Conservation (phyloP, 2,329 filamentous ascomycete genomes). For the Pseudogymnoascus sp. region DNA sequence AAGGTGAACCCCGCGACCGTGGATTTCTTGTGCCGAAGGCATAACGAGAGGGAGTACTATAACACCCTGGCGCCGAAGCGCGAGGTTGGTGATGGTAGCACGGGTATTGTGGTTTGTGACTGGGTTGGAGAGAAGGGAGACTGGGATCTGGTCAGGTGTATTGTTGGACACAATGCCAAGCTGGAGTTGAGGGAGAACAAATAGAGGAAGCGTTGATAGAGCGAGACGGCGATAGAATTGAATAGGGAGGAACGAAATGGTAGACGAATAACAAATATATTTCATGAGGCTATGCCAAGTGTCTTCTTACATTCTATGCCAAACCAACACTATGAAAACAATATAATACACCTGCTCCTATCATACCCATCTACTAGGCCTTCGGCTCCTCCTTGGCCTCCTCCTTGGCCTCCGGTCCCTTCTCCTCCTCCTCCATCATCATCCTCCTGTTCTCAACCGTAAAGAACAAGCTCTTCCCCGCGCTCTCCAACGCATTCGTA, state of each 20-base stretch:
- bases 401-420: conserved; percentile 15
- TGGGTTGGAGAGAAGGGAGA: conserved; percentile 83
- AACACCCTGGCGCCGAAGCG: conserved; percentile 17
- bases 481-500: conserved; percentile 69
- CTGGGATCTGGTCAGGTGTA: conserved; percentile 82
- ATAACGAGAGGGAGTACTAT: conserved; percentile 39
- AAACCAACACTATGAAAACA: conserved; percentile 7
- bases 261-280: conserved; percentile 4
- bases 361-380: conserved; percentile 13
- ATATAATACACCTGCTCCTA: conserved; percentile 9
- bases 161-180: conserved; percentile 84
- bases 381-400: conserved; percentile 17
- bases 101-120: conserved; percentile 85
- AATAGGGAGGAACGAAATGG: neutral
- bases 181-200: conserved; percentile 37
- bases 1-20: conserved; percentile 74
- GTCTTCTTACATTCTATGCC: conserved; percentile 6
- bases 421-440: conserved; percentile 67
- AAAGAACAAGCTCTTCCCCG: conserved; percentile 74
- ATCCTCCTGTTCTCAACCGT: conserved; percentile 75
- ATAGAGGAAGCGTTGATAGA: neutral
- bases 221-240: neutral
- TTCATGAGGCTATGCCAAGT: conserved; percentile 1
- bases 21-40: conserved; percentile 52
- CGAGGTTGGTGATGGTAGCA: conserved; percentile 62